Conservation (phyloP, 106 monocot genomes). For the Iris macrosiphon region DNA sequence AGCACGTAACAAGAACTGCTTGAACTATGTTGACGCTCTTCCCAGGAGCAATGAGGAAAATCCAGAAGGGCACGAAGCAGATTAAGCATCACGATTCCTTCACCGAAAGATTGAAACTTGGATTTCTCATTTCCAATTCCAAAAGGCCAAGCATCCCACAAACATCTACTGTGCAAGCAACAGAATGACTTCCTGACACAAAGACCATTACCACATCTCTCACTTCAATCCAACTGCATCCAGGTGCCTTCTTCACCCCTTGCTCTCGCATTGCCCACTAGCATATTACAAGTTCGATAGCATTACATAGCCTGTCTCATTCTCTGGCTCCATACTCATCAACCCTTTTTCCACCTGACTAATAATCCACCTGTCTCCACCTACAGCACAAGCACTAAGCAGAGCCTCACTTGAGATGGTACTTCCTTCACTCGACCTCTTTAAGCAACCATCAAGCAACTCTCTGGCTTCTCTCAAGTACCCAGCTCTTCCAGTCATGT, state of each 20-base stretch:
- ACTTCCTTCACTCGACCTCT: background rate
- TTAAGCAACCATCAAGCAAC: conserved; percentile 13
- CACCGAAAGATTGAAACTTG: background rate
- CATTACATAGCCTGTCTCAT: conserved; percentile 62
- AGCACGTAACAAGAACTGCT: no score
- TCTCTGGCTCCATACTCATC: conserved; percentile 23
- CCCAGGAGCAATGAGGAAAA: no score
- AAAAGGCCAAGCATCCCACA: conserved; percentile 11
- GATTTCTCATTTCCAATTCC: conserved; percentile 33
- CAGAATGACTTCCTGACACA: conserved; percentile 22
- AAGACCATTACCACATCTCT: conserved; percentile 34
- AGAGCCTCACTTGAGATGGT: conserved; percentile 23
- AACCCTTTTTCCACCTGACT: conserved; percentile 30
- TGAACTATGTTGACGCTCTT: no score
- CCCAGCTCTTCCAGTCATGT: conserved; percentile 60
- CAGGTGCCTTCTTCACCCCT: conserved; percentile 58
- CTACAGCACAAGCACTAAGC: conserved; percentile 26
- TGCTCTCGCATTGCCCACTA: conserved; percentile 43
- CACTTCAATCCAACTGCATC: conserved; percentile 80
- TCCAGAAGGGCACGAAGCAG: no score
- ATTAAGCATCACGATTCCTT: no score
- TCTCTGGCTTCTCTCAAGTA: conserved; percentile 15
- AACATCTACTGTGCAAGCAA: conserved; percentile 10
- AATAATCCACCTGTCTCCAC: conserved; percentile 16
- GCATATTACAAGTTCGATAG: conserved; percentile 64